Evolutionary conservation across 2,329 filamentous ascomycete species (phyloP).

Genomic region (Penicillium sp.): DNA sequence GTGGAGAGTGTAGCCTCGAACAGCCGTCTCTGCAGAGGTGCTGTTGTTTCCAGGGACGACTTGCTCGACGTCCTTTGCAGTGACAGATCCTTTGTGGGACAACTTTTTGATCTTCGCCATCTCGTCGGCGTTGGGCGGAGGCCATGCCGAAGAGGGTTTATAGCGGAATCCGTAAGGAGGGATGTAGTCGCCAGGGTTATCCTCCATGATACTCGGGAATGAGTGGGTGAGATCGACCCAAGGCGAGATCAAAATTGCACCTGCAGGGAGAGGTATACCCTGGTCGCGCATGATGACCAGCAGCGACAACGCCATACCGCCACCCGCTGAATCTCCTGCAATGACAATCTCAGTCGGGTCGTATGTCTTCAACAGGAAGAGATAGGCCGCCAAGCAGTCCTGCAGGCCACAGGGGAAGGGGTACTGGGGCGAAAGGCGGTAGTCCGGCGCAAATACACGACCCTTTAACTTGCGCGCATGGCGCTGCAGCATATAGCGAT

Average conservation of each 20-base stretch:
- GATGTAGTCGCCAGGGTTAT: conserved; percentile 78
- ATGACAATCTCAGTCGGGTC: conserved; percentile 77
- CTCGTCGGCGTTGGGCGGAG: conserved; percentile 78
- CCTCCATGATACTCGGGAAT: conserved; percentile 77
- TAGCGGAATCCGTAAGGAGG: conserved; percentile 84
- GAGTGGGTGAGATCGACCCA: conserved; percentile 97
- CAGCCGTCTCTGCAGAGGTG: conserved; percentile 30
- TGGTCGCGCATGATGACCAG: conserved; percentile 77
- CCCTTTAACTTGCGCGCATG: conserved; percentile 93
- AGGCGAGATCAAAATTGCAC: conserved; percentile 83
- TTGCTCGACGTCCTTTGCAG: conserved; percentile 20
- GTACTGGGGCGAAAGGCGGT: conserved; percentile 85
- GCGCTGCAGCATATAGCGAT: conserved; percentile 95
- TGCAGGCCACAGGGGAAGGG: conserved; percentile 91
- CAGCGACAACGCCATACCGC: conserved; percentile 78
- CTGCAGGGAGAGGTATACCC: conserved; percentile 77
- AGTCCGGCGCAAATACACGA: conserved; percentile 77
- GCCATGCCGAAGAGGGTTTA: conserved; percentile 85
- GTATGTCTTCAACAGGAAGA: conserved; percentile 71
- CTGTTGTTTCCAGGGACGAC: conserved; percentile 15
- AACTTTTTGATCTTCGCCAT: conserved; percentile 47
- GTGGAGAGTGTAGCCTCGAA: conserved; percentile 27
- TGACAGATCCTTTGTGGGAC: conserved; percentile 43
- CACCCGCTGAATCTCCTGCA: conserved; percentile 89
- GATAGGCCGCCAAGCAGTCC: conserved; percentile 82